Base-by-base conservation (phyloP, 1,284 basidiomycete species). In the Cronartium quercuum region DNA sequence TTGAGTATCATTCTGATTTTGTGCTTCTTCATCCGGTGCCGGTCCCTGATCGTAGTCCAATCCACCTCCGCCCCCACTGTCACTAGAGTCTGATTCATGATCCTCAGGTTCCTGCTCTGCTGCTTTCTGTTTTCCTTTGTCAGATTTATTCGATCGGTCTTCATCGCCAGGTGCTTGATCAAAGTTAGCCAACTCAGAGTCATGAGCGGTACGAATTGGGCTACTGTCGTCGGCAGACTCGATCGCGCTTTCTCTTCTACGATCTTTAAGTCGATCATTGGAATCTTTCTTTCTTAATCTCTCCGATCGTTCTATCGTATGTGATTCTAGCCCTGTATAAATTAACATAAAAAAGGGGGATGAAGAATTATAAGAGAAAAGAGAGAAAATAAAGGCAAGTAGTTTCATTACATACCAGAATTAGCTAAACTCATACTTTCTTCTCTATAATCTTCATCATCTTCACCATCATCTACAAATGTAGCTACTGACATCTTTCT, bases 361-460 rank as follows among this genome's bases (percentile, higher is more conserved):
- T 18, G 9, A 60, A 60, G 29, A 40, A 37, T 12, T 12, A 63
- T 7, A 40, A 42, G 40, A 66, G 34, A 18, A 42, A 38, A 21
- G 24, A 37, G 9, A 64, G 24, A 35, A 64, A 35, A n/a, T 18
- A 38, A 12, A 38, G 3, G 29, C 35, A 6, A 64, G 29, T 38
- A 13, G 13, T 13, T 37, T n/a, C 2, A 44, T 13, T 42, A 34
- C 69, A 9, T 34, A 71, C 69, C 62, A 51, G 61, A 62, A 44
- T 60, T 71, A 42, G 34, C 61, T n/a, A 71, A 18, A 58, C 69
- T 71, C 61, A 71, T 71, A 47, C 69, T 71, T 65, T 71, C 69
- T 35, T 71, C 62, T 47, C 42, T 12, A 64, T 63, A 71, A 35
- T 61, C 57, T 29, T 38, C 37, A 5, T 68, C 66, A 34, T 74